phyloP scores from a whole-genome alignment of 805 yeast genomes.

The Metschnikowia similis region DNA sequence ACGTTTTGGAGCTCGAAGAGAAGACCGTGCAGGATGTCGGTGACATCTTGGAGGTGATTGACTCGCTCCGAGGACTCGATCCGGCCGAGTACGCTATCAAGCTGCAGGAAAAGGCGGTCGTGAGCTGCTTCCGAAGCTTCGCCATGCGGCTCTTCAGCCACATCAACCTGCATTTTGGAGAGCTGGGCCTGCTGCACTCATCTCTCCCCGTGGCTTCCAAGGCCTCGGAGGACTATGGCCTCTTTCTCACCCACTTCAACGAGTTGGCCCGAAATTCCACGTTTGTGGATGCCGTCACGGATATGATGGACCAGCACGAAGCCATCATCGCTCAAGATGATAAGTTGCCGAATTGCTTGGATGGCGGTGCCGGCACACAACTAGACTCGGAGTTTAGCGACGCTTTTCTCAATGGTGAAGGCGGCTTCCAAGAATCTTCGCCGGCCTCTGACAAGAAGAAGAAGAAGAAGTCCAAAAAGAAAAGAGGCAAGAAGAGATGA shows the following conservation, averaged over 20 bases:
- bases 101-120: slow-evolving; percentile 4
- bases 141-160: slow-evolving; percentile 10
- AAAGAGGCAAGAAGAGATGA: slow-evolving; percentile 21
- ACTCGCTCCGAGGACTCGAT: slow-evolving; percentile 5
- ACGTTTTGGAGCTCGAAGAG: background rate
- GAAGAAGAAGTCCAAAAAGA: slow-evolving; percentile 28
- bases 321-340: slow-evolving; percentile 4
- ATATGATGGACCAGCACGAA: slow-evolving; percentile 7
- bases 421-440: slow-evolving; percentile 13
- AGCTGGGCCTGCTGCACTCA: background rate
- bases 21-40: background rate
- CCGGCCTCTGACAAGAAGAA: slow-evolving; percentile 5
- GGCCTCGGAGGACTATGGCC: slow-evolving; percentile 18
- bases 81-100: slow-evolving; percentile 1
- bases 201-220: background rate
- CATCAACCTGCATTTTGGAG: slow-evolving; percentile 9
- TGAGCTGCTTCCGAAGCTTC: slow-evolving; percentile 7
- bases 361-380: slow-evolving; percentile 10
- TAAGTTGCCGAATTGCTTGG: slow-evolving; percentile 2
- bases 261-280: slow-evolving; percentile 27
- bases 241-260: slow-evolving; percentile 28
- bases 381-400: slow-evolving; percentile 27
- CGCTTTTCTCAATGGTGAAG: slow-evolving; percentile 28
- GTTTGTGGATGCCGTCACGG: slow-evolving; percentile 25
- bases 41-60: slow-evolving; percentile 7